Evolutionary conservation across 2,329 filamentous ascomycete genomes (phyloP).

Genomic region (Fusarium poae): DNA sequence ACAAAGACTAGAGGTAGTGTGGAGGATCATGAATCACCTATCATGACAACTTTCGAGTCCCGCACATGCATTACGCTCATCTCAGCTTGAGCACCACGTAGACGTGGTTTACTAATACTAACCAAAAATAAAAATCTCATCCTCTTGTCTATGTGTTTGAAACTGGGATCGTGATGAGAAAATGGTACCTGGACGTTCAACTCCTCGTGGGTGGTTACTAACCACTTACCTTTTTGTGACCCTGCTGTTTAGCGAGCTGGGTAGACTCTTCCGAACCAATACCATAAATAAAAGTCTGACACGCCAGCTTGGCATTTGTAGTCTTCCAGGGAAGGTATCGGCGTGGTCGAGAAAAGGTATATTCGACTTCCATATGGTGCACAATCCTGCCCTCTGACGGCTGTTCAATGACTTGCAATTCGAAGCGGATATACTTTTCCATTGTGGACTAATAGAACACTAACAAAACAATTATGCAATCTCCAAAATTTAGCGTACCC

Average conservation of each 20-base stretch:
- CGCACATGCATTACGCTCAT: neutral
- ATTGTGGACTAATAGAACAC: conserved; percentile 4
- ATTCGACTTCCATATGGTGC: neutral
- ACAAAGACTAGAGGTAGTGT: neutral
- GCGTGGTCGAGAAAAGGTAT: neutral
- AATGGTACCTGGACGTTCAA: conserved; percentile 18
- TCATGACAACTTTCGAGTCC: neutral
- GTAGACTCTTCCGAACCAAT: conserved; percentile 10
- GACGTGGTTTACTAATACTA: neutral
- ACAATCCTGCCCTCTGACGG: neutral
- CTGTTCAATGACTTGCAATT: conserved; percentile 1
- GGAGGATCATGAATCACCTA: neutral
- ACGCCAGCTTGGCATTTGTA: neutral
- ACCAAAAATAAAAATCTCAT: conserved; percentile 4
- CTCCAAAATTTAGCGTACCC: conserved; percentile 15
- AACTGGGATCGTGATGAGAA: neutral
- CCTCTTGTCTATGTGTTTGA: neutral
- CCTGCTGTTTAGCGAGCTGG: conserved; percentile 27
- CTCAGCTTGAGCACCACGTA: neutral
- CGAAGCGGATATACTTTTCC: conserved; percentile 14
- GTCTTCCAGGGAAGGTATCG: neutral
- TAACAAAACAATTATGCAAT: conserved; percentile 12
- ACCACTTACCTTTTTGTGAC: conserved; percentile 14
- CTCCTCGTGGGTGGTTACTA: conserved; percentile 1
- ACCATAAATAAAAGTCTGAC: neutral